Evolutionary conservation across 306 rosid species (phyloP).

Genomic region (Ammopiptanthus mongolicus): DNA sequence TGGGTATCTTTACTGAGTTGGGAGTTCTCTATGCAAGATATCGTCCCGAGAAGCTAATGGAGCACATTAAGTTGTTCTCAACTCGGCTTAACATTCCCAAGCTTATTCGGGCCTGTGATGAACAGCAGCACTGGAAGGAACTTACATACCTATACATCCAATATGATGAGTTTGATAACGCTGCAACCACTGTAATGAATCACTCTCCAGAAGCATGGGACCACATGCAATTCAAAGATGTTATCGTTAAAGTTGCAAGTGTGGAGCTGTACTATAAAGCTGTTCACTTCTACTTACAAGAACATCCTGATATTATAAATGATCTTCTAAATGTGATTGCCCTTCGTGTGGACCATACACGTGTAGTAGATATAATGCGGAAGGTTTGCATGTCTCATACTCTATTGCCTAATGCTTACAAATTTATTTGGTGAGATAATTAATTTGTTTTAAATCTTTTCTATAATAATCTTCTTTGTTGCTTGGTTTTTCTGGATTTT

Average conservation of each 20-base stretch:
- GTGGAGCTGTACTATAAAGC: constrained; percentile 95
- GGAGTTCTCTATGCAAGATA: constrained; percentile 97
- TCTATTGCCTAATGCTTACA: background rate
- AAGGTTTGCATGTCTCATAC: constrained; percentile 49
- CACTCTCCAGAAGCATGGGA: constrained; percentile 99
- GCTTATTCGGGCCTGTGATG: constrained; percentile 97
- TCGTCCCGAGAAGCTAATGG: constrained; percentile 90
- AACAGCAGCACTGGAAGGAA: constrained; percentile 96
- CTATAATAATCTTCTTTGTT: background rate
- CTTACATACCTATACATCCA: constrained; percentile 84
- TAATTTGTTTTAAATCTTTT: constrained; percentile 12
- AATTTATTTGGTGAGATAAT: background rate
- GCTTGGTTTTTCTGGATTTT: background rate
- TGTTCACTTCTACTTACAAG: constrained; percentile 93
- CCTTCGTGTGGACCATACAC: constrained; percentile 93
- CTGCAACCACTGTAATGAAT: constrained; percentile 91
- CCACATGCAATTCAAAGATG: constrained; percentile 97
- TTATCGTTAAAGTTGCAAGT: constrained; percentile 90
- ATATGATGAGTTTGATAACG: constrained; percentile 95
- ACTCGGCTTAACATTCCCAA: constrained; percentile 93
- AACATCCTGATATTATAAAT: constrained; percentile 87
- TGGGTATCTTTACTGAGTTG: constrained; percentile 96
- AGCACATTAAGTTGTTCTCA: constrained; percentile 87
- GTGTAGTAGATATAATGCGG: constrained; percentile 91
- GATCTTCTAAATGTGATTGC: constrained; percentile 92